Evolutionary conservation across 129 eudicot species (phyloP), one percentile per base, ranked within the genome.

Genomic region (Pseudognaphalium luteoalbum): DNA sequence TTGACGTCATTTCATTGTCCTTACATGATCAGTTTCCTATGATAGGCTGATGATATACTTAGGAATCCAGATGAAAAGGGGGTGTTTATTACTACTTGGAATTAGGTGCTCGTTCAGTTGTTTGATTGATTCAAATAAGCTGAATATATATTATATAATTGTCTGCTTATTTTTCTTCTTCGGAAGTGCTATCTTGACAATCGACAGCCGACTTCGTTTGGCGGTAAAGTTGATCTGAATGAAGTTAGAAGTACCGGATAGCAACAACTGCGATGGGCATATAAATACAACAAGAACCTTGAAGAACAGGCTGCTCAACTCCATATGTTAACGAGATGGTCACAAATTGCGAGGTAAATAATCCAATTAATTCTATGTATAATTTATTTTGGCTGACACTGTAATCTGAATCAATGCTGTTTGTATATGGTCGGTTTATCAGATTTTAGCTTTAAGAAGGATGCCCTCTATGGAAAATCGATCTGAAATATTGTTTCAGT

Each of bases 261-360:
- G 50, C 96, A 91, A 42, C 76, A 91, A 75, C 83, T 91, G 61
- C 72, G 92, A 83, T 91, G 96, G 97, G 96, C 90, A 57, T 94
- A 96, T 96, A 94, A 89, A 73, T 90, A 91, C 85, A 94, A 91
- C 84, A 93, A 85, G 78, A 91, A 93, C 85, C 98, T 93, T 78
- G 98, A 93, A 86, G 98, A 93, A 70, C 98, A 93, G 50, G 98
- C 97, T 73, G 96, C 98, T 50, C 98, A 93, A 78, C 93, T 93
- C 57, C 98, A 93, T 83, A 88, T 91, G 98, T 84, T 91, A 83
- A 85, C 92, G 15, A 85, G 98, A 80, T 93, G 98, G 98, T 88
- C 96, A 30, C 98, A 93, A 82, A 84, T 90, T 85, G 98, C 60
- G 97, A 93, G 93, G 98, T 91, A 56, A 72, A 29, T 20, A n/a